Base-by-base conservation (phyloP, 306 rosid genomes). In the Cucurbita moschata region DNA sequence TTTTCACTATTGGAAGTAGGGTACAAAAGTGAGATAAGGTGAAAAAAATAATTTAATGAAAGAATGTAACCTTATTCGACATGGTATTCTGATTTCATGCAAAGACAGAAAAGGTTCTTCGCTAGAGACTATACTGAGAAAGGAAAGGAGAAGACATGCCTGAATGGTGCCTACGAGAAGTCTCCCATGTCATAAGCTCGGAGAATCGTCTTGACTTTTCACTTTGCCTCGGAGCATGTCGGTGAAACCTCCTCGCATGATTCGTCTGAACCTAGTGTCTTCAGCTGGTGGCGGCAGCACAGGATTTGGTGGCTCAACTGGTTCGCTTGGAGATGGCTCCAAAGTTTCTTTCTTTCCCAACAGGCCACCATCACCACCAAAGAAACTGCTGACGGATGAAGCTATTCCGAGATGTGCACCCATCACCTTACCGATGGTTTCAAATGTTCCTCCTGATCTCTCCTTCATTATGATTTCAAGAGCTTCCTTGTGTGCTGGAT, bases 401-500 rank as follows among this genome's bases (percentile, higher is more conserved):
- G 99, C 89, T 72, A 94, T 82, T 73, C 91, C 97, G 42, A 91
- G 83, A 78, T 87, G 97, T 59, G 96, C 90, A 75, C 96, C 92
- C 99, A 94, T 89, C 78, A 88, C 99, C 89, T 94, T 94, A 77
- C 94, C 86, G 71, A 94, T 85, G 42, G 86, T 76, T 21, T 94
- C 99, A 43, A 94, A 84, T 61, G 97, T 84, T 81, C 99, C 99
- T 62, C 99, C 96, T 23, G 95, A 89, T 84, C 95, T 86, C 79
- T 94, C 99, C 87, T 84, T 90, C 95, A 91, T 77, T 81, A 94
- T 85, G 63, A 91, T 94, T 85, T 94, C 99, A 57, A 94, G 96
- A 76, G 97, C 99, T 83, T 94, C 97, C 87, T 89, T 94, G 86
- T 94, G 99, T 68, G 94, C 99, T 46, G 99, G 99, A 85, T 91